phyloP scores from a whole-genome alignment of 139 green algal genomes.

The Limnomonas spitsbergensis region DNA sequence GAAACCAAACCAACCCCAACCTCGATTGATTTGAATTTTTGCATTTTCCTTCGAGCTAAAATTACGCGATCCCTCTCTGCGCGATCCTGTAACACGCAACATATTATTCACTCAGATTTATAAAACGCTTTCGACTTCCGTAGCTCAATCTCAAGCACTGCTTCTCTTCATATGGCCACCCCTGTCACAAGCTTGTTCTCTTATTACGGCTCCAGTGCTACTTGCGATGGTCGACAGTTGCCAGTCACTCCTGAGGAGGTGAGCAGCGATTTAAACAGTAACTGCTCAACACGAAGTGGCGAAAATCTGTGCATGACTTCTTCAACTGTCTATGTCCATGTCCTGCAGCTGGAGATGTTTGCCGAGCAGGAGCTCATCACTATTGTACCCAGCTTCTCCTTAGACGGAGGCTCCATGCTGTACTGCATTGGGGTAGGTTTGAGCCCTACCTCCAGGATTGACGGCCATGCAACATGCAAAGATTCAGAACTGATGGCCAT shows the following conservation, averaged over 20 bases:
- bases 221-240: neutral
- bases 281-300: neutral
- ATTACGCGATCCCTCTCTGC: too few relatives aligned
- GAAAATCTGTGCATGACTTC: neutral
- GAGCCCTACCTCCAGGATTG: neutral
- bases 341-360: slow-evolving; percentile 82
- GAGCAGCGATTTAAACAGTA: neutral
- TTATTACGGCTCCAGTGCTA: slow-evolving; percentile 1
- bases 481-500: neutral
- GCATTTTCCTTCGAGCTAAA: too few relatives aligned
- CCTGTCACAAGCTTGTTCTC: slow-evolving; percentile 6
- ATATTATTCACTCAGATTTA: too few relatives aligned
- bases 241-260: slow-evolving; percentile 24
- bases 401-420: slow-evolving; percentile 43
- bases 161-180: too few relatives aligned
- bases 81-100: too few relatives aligned
- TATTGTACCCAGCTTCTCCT: slow-evolving; percentile 83
- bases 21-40: too few relatives aligned
- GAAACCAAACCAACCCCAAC: too few relatives aligned
- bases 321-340: neutral
- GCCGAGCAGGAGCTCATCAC: slow-evolving; percentile 76
- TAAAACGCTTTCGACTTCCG: too few relatives aligned
- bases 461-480: too few relatives aligned
- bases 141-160: too few relatives aligned
- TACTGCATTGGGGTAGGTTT: slow-evolving; percentile 61